Evolutionary conservation across 805 yeast genomes (phyloP).

Genomic region (Wickerhamiella occidentalis): DNA sequence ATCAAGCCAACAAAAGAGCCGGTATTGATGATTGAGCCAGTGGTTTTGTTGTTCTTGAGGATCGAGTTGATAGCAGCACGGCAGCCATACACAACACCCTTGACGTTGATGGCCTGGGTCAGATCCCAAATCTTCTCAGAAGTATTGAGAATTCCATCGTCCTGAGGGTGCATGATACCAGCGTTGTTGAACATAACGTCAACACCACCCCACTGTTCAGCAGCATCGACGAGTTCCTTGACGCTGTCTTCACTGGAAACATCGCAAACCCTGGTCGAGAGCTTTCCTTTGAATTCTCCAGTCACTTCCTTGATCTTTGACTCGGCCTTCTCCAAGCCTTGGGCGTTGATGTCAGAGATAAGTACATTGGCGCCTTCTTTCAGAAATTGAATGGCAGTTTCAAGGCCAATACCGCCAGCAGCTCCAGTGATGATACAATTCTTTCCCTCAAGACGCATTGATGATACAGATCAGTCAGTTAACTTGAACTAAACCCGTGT

Average conservation of each 20-base stretch:
- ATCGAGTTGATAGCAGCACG: constrained; percentile 28
- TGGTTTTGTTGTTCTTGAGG: constrained; percentile 22
- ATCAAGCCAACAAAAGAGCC: constrained; percentile 30
- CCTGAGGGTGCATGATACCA: constrained; percentile 42
- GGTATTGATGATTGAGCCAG: constrained; percentile 29
- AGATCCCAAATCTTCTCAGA: constrained; percentile 29
- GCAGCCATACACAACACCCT: constrained; percentile 30
- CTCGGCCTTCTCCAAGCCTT: constrained; percentile 42
- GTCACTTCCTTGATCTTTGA: constrained; percentile 54
- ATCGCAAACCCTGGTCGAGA: constrained; percentile 27
- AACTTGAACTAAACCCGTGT: not conserved
- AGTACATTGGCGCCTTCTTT: constrained; percentile 83
- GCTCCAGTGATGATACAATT: constrained; percentile 40
- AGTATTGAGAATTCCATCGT: constrained; percentile 27
- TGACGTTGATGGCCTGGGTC: constrained; percentile 29
- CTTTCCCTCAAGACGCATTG: constrained; percentile 25
- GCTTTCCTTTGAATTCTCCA: constrained; percentile 65
- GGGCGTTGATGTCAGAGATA: constrained; percentile 55
- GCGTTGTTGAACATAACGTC: constrained; percentile 82
- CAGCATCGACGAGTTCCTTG: constrained; percentile 34
- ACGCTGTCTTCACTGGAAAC: constrained; percentile 28
- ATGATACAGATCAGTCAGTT: not conserved
- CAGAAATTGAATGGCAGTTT: constrained; percentile 58
- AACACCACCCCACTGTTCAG: constrained; percentile 62
- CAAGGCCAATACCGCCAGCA: constrained; percentile 32